phyloP scores from a whole-genome alignment of 1,139 yeast species.

The Hansenula sp. region DNA sequence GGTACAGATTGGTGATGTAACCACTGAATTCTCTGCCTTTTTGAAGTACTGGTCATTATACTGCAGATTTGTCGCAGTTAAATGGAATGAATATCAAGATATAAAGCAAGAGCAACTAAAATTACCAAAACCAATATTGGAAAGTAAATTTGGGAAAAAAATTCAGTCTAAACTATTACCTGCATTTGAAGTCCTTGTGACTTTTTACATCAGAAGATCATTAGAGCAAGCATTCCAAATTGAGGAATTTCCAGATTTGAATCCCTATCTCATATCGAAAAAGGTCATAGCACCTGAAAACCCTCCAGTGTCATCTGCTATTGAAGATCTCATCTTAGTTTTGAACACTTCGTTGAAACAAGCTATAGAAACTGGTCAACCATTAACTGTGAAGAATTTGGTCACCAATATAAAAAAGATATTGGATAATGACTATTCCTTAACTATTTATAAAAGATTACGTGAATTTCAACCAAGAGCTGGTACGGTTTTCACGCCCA shows the following conservation, averaged over 20 bases:
- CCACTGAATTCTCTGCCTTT: slow-evolving; percentile 70
- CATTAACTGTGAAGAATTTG: slow-evolving; percentile 48
- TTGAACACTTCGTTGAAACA: slow-evolving; percentile 63
- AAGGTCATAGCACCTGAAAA: slow-evolving; percentile 17
- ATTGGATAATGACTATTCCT: slow-evolving; percentile 43
- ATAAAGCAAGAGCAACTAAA: slow-evolving; percentile 23
- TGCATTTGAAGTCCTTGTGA: slow-evolving; percentile 58
- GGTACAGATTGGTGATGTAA: slow-evolving; percentile 50
- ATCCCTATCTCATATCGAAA: slow-evolving; percentile 19
- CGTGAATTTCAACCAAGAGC: slow-evolving; percentile 52
- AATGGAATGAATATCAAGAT: slow-evolving; percentile 49
- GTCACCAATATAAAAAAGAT: slow-evolving; percentile 41
- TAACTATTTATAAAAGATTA: slow-evolving; percentile 46
- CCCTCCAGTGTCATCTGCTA: slow-evolving; percentile 73
- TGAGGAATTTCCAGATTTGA: slow-evolving; percentile 64
- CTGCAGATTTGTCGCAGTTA: slow-evolving; percentile 65
- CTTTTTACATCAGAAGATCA: slow-evolving; percentile 71
- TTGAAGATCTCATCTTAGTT: slow-evolving; percentile 80
- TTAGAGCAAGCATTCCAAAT: slow-evolving; percentile 77
- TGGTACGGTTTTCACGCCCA: slow-evolving; percentile 19
- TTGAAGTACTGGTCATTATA: slow-evolving; percentile 87
- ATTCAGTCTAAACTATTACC: slow-evolving; percentile 51
- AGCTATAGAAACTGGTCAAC: slow-evolving; percentile 58
- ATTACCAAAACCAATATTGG: slow-evolving; percentile 50
- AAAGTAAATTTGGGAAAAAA: slow-evolving; percentile 63